phyloP scores from a whole-genome alignment of 176 grass and related monocot species.

The Triticum turgidum region DNA sequence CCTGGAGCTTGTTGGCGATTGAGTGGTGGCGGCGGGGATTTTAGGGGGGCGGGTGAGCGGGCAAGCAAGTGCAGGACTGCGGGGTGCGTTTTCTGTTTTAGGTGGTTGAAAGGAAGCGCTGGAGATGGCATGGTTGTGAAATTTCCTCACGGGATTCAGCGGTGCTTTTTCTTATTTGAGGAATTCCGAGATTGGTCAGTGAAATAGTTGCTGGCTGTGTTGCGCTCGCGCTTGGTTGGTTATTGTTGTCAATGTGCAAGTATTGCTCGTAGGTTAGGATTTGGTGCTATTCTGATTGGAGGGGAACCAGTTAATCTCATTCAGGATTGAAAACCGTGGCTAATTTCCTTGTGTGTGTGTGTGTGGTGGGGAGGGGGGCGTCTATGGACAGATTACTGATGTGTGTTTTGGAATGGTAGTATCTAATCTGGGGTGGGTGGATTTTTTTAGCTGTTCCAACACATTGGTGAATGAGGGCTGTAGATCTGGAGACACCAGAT shows the following conservation, averaged over 20 bases:
- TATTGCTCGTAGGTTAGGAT: background rate
- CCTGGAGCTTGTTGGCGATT: background rate
- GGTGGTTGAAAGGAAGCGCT: background rate
- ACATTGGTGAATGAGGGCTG: background rate
- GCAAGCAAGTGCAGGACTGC: background rate
- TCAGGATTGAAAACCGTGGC: background rate
- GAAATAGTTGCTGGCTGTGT: conserved; percentile 18
- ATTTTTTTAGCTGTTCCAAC: background rate
- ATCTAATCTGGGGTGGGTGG: background rate
- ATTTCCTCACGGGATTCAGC: background rate
- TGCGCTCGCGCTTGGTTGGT: background rate
- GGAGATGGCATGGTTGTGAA: background rate
- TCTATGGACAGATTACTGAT: background rate
- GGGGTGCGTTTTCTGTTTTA: conserved; percentile 9
- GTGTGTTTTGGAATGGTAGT: background rate
- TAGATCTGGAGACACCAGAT: conserved; percentile 18
- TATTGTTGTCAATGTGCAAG: background rate
- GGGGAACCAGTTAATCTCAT: background rate
- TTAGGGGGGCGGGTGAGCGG: background rate
- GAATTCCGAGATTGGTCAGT: background rate
- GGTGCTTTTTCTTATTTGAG: background rate
- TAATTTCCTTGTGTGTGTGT: background rate
- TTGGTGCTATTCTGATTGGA: background rate
- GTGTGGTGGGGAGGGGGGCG: too few species aligned
- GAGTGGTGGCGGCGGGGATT: background rate